phyloP scores from a whole-genome alignment of 768 basidiomycete species.

The Pulveroboletus ravenelii region DNA sequence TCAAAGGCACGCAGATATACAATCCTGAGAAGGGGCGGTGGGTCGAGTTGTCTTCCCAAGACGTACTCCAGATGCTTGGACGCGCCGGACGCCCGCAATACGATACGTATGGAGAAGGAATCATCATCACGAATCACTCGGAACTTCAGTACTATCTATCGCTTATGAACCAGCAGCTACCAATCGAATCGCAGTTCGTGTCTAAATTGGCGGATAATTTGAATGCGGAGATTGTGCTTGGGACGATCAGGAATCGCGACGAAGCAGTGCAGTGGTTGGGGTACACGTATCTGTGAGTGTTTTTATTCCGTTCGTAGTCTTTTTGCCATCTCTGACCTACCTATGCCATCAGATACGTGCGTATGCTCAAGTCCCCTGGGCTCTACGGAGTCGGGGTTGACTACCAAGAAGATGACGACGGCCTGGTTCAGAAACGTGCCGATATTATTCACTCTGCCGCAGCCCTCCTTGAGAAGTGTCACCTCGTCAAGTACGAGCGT shows the following conservation, averaged over 20 bases:
- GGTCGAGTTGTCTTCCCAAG: constrained; percentile 93
- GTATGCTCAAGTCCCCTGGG: constrained; percentile 86
- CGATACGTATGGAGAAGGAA: constrained; percentile 95
- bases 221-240: constrained; percentile 95
- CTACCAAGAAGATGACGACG: constrained; percentile 82
- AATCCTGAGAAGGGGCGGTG: constrained; percentile 98
- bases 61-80: constrained; percentile 98
- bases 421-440: constrained; percentile 86
- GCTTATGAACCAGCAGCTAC: constrained; percentile 93
- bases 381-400: constrained; percentile 87
- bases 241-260: constrained; percentile 90
- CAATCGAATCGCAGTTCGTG: constrained; percentile 95
- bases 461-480: constrained; percentile 88
- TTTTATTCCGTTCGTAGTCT: background rate
- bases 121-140: constrained; percentile 96
- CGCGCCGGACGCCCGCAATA: constrained; percentile 96
- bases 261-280: constrained; percentile 98
- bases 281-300: constrained; percentile 82
- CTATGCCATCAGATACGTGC: constrained; percentile 64
- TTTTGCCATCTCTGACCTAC: constrained; percentile 11
- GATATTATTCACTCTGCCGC: constrained; percentile 95
- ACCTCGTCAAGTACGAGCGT: constrained; percentile 91
- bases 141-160: constrained; percentile 97
- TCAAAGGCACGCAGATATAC: constrained; percentile 99
- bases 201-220: constrained; percentile 89